phyloP scores from a whole-genome alignment of 352 stramenopile genomes.

The Phytophthora cajani region DNA sequence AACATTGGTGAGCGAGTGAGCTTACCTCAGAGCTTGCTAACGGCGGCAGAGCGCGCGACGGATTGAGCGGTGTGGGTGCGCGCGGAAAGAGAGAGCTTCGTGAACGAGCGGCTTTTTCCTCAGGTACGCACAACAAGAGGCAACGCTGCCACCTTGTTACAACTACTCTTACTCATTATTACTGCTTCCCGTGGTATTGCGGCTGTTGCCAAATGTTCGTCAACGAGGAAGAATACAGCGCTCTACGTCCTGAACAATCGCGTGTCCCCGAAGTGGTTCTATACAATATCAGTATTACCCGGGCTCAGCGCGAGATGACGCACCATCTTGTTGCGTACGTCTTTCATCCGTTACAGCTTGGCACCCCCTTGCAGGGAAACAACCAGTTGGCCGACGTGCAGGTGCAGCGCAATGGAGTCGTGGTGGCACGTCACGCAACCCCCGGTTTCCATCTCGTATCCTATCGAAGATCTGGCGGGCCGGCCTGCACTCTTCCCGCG shows the following conservation, averaged over 20 bases:
- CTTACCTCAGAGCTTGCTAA: background rate
- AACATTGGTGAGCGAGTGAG: background rate
- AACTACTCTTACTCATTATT: too few species aligned
- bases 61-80: background rate
- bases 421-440: conserved; percentile 27
- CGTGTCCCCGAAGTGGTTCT: conserved; percentile 40
- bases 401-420: background rate
- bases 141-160: background rate
- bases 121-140: background rate
- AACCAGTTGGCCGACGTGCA: background rate
- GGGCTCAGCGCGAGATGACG: conserved; percentile 41
- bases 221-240: conserved; percentile 28
- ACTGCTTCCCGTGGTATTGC: too few species aligned
- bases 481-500: background rate
- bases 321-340: conserved; percentile 41
- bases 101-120: background rate
- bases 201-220: too few species aligned
- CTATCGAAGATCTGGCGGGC: conserved; percentile 25
- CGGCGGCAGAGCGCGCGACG: background rate
- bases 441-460: conserved; percentile 36
- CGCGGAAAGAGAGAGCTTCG: background rate
- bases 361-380: background rate
- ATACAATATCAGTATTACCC: conserved; percentile 44
- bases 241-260: conserved; percentile 44
- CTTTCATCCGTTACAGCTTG: conserved; percentile 11